A percentile compares a stretch with the other conserved stretches of the same genome.
Evolutionary conservation across 768 basidiomycete species (phyloP).

Genomic region (Calocybe cyanea): DNA sequence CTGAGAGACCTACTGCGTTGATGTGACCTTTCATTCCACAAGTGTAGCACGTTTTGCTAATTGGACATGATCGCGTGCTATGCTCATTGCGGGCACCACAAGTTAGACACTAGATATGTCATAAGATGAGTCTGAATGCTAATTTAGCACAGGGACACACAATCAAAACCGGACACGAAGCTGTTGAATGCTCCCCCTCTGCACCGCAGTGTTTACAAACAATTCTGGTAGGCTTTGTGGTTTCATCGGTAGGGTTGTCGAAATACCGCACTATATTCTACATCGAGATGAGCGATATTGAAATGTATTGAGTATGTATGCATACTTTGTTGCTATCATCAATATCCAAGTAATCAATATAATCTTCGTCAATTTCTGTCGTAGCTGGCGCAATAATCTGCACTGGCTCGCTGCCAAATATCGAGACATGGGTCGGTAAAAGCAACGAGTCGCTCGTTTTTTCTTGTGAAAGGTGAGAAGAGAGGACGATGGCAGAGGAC

Average conservation of each 20-base stretch:
- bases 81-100: constrained; percentile 83
- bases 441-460: constrained; percentile 33
- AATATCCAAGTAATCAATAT: constrained; percentile 77
- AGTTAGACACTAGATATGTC: constrained; percentile 59
- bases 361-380: constrained; percentile 50
- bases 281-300: background rate
- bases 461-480: constrained; percentile 12
- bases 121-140: background rate
- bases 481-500: constrained; percentile 11
- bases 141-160: constrained; percentile 38
- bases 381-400: constrained; percentile 42
- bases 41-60: constrained; percentile 73
- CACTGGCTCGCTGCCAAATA: constrained; percentile 44
- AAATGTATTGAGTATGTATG: constrained; percentile 1
- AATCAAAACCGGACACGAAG: constrained; percentile 67
- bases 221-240: constrained; percentile 40
- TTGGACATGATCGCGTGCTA: constrained; percentile 71
- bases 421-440: constrained; percentile 67
- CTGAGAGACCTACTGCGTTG: constrained; percentile 45
- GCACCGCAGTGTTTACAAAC: constrained; percentile 79
- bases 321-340: constrained; percentile 54
- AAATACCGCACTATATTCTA: constrained; percentile 67
- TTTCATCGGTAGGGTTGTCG: constrained; percentile 40
- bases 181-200: constrained; percentile 66
- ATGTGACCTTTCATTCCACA: constrained; percentile 87